These are phyloP conservation scores for Fusarium redolens DNA, from an alignment of 2,329 filamentous ascomycete genomes.

Conservation along the genomic window DNA sequence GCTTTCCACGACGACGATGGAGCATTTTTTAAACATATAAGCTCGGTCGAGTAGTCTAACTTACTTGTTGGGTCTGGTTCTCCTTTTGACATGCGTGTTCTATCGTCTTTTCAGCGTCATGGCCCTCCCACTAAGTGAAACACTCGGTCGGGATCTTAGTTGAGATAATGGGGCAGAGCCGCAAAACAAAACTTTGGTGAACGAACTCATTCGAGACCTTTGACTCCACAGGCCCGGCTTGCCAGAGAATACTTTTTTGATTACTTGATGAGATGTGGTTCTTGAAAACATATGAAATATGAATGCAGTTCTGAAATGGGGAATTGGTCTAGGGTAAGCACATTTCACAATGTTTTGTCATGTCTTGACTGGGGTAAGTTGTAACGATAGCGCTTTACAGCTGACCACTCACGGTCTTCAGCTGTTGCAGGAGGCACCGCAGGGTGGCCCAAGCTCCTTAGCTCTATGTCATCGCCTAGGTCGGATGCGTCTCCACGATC, in stretches of 20 bases:
- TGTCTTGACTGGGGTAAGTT: neutral
- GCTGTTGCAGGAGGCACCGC: slow-evolving; percentile 22
- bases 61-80: neutral
- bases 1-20: neutral
- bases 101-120: slow-evolving; percentile 25
- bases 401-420: slow-evolving; percentile 21
- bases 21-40: neutral
- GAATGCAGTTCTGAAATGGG: accelerated
- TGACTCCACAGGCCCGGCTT: neutral
- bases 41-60: neutral
- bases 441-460: slow-evolving; percentile 36
- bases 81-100: neutral
- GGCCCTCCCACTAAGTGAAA: neutral
- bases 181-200: neutral
- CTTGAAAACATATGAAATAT: neutral
- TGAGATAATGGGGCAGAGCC: slow-evolving; percentile 4
- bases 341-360: slow-evolving; percentile 9
- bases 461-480: slow-evolving; percentile 24
- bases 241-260: too few species aligned
- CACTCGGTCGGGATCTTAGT: slow-evolving; percentile 4
- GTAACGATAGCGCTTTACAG: neutral
- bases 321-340: slow-evolving; percentile 18
- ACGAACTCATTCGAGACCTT: neutral
- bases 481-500: neutral
- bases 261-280: neutral